Percentiles rank a stretch among this genome's conserved stretches.
Conservation (phyloP, 2,329 filamentous ascomycete species). For the Fusarium heterosporum region DNA sequence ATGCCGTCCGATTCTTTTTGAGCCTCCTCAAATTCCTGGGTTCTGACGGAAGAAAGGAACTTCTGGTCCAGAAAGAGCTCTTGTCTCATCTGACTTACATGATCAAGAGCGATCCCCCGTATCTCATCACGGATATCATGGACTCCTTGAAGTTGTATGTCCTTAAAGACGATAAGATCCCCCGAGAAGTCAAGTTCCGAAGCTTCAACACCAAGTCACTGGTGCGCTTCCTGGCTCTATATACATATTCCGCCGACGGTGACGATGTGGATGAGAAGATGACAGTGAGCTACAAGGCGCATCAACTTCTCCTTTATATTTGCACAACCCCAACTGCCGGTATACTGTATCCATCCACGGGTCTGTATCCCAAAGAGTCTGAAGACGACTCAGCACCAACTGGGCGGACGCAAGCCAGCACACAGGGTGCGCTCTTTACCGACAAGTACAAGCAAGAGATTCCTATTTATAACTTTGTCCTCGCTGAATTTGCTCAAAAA, state of each 20-base stretch:
- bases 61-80: slow-evolving; percentile 83
- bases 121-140: slow-evolving; percentile 80
- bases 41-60: slow-evolving; percentile 80
- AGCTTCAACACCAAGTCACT: slow-evolving; percentile 81
- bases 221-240: slow-evolving; percentile 77
- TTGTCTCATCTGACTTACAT: slow-evolving; percentile 84
- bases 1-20: slow-evolving; percentile 84
- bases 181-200: slow-evolving; percentile 78
- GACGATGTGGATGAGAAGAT: slow-evolving; percentile 56
- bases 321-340: slow-evolving; percentile 82
- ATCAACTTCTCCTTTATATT: slow-evolving; percentile 78
- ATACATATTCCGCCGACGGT: slow-evolving; percentile 66
- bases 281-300: slow-evolving; percentile 74
- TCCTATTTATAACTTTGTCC: slow-evolving; percentile 80
- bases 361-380: slow-evolving; percentile 84
- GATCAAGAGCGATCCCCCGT: slow-evolving; percentile 80
- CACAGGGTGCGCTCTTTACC: slow-evolving; percentile 78
- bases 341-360: slow-evolving; percentile 78
- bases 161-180: slow-evolving; percentile 78
- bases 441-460: slow-evolving; percentile 74
- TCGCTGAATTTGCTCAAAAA: slow-evolving; percentile 82
- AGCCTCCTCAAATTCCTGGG: slow-evolving; percentile 83
- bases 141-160: slow-evolving; percentile 76
- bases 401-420: slow-evolving; percentile 56
- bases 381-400: slow-evolving; percentile 59